These are phyloP conservation scores for Sclerotinia glacialis DNA, from an alignment of 2,329 filamentous ascomycete species.

Conservation along the genomic window DNA sequence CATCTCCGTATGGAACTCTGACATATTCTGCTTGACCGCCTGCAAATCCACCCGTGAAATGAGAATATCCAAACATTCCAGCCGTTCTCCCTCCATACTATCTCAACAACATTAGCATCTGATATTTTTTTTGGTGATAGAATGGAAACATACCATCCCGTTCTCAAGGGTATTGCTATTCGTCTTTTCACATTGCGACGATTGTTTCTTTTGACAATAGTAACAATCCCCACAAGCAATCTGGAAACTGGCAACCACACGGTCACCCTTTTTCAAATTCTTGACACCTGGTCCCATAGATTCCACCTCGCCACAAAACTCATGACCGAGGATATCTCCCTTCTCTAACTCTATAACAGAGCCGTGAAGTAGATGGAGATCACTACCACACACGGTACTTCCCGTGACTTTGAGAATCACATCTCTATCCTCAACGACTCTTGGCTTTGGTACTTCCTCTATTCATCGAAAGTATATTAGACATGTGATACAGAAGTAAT, in stretches of 20 bases:
- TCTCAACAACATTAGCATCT: not conserved
- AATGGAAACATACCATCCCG: conserved; percentile 50
- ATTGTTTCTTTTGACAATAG: conserved; percentile 75
- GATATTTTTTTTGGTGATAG: not conserved
- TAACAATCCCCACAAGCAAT: conserved; percentile 73
- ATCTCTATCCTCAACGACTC: conserved; percentile 68
- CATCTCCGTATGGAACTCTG: conserved; percentile 74
- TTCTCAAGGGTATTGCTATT: conserved; percentile 70
- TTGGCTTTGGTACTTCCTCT: conserved; percentile 67
- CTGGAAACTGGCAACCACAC: conserved; percentile 84
- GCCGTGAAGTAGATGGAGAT: conserved; percentile 42
- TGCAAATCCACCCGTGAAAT: conserved; percentile 83
- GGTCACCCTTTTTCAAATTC: conserved; percentile 56
- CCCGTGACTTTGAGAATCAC: conserved; percentile 73
- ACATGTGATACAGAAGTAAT: no score
- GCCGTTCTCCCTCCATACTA: conserved; percentile 71
- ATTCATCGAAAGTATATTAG: not conserved
- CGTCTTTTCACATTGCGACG: conserved; percentile 76
- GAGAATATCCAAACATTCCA: conserved; percentile 70
- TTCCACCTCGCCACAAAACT: conserved; percentile 52
- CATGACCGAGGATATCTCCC: conserved; percentile 54
- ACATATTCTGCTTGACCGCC: conserved; percentile 87
- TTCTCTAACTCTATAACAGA: conserved; percentile 48
- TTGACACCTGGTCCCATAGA: conserved; percentile 50
- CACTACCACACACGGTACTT: conserved; percentile 41